Conservation (phyloP, 2,329 filamentous ascomycete genomes). For the Emmonsiellopsis sp. region DNA sequence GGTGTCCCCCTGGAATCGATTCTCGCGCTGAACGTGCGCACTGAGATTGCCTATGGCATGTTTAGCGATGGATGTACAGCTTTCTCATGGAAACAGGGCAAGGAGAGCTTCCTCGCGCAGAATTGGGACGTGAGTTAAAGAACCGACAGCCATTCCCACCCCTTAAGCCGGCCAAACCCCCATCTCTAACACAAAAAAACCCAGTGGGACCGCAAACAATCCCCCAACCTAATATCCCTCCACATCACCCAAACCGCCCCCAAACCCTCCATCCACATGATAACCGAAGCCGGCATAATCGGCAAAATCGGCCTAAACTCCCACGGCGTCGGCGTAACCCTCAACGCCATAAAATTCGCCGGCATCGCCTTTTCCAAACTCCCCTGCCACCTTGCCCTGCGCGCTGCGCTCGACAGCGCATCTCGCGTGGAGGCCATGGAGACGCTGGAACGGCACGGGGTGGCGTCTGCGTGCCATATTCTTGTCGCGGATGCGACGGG, state of each 20-base stretch:
- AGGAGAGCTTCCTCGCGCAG: slow-evolving; percentile 39
- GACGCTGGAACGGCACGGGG: slow-evolving; percentile 37
- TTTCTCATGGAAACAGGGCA: slow-evolving; percentile 40
- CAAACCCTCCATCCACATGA: slow-evolving; percentile 41
- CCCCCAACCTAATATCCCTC: slow-evolving; percentile 41
- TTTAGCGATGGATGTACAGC: slow-evolving; percentile 52
- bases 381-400: slow-evolving; percentile 47
- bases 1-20: slow-evolving; percentile 42
- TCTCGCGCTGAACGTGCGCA: slow-evolving; percentile 51
- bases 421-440: slow-evolving; percentile 38
- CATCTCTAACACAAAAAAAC: background rate
- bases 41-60: slow-evolving; percentile 50
- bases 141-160: background rate
- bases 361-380: slow-evolving; percentile 40
- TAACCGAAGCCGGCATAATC: slow-evolving; percentile 50
- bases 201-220: slow-evolving; percentile 40
- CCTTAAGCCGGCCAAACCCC: background rate
- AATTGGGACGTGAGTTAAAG: slow-evolving; percentile 43
- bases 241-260: slow-evolving; percentile 29
- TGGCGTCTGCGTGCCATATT: slow-evolving; percentile 48
- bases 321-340: slow-evolving; percentile 44
- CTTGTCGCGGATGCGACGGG: slow-evolving; percentile 41
- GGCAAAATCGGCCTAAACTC: slow-evolving; percentile 52
- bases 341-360: slow-evolving; percentile 47
- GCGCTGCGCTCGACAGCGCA: slow-evolving; percentile 43